A percentile compares a stretch with the other conserved stretches of the same genome.
phyloP scores from a whole-genome alignment of 2,329 filamentous ascomycete species.

The Paramyrothecium sp. region DNA sequence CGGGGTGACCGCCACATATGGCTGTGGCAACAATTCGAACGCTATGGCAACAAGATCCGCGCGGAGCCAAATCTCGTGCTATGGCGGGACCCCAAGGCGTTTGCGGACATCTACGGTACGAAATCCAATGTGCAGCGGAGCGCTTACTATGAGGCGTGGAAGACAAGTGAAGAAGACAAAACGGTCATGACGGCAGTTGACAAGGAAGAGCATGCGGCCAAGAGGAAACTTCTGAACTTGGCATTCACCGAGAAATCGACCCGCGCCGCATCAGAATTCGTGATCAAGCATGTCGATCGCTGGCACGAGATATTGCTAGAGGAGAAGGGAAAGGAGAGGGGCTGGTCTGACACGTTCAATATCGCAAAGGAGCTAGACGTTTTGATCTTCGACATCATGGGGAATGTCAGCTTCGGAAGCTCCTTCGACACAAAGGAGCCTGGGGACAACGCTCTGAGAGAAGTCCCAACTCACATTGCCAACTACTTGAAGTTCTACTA shows the following conservation, averaged over 20 bases:
- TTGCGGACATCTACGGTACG: conserved; percentile 2
- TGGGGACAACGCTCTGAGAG: conserved; percentile 1
- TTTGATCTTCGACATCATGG: conserved; percentile 5
- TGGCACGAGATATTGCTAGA: conserved; percentile 3
- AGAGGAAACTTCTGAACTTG: conserved; percentile 2
- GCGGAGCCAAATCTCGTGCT: conserved; percentile 3
- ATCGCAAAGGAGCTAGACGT: not conserved
- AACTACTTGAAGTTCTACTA: not conserved
- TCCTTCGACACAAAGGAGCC: conserved; percentile 7
- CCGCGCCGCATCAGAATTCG: not conserved
- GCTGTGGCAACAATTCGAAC: conserved; percentile 7
- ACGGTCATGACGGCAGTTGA: not conserved
- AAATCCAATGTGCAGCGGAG: conserved; percentile 8
- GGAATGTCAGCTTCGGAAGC: conserved; percentile 4
- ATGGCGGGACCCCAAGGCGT: conserved; percentile 5
- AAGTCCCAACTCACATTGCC: conserved; percentile 2
- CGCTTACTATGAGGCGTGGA: conserved; percentile 1
- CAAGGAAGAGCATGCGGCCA: conserved; percentile 2
- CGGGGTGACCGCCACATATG: conserved; percentile 3
- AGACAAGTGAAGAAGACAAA: not conserved
- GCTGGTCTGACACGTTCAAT: not conserved
- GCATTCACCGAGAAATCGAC: conserved; percentile 5
- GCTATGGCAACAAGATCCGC: conserved; percentile 4
- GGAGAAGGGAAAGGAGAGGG: not conserved
- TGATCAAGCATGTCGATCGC: conserved; percentile 7